phyloP scores from a whole-genome alignment of 371 early-diverging fungal genomes.

The Mortierella sp. region DNA sequence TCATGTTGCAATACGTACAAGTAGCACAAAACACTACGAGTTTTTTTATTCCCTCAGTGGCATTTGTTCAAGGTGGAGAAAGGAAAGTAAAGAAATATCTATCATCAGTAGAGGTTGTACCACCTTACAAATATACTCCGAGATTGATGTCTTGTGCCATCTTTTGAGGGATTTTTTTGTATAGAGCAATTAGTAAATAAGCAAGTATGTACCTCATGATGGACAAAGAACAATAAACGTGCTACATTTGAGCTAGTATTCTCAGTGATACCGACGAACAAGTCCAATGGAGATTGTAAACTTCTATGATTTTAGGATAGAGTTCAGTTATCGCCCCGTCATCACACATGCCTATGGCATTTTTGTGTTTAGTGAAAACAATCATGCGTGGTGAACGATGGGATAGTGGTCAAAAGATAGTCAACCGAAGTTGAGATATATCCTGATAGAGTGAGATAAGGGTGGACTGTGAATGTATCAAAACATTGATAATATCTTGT shows the following conservation, averaged over 20 bases:
- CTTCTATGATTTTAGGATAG: not conserved
- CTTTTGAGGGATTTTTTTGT: not conserved
- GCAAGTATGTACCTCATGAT: too few species aligned
- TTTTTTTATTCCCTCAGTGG: not conserved
- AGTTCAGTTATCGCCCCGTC: slow-evolving; percentile 1
- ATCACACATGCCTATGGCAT: not conserved
- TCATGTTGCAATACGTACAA: not conserved
- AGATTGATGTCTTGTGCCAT: not conserved
- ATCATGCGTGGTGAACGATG: too few species aligned
- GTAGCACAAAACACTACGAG: too few species aligned
- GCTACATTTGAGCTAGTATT: not conserved
- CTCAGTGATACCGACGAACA: not conserved
- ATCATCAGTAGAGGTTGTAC: slow-evolving; percentile 3
- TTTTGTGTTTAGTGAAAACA: too few species aligned
- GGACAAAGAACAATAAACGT: not conserved
- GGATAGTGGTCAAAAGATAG: too few species aligned
- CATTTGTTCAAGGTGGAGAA: not conserved
- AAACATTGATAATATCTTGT: not conserved
- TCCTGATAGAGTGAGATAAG: too few species aligned
- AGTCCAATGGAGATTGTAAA: too few species aligned
- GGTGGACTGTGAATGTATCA: too few species aligned
- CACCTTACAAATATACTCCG: not conserved
- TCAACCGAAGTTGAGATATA: too few species aligned
- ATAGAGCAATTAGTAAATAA: not conserved
- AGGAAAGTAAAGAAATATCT: not conserved